phyloP scores from a whole-genome alignment of 371 early-diverging fungal species.

The Entomophthora muscae region DNA sequence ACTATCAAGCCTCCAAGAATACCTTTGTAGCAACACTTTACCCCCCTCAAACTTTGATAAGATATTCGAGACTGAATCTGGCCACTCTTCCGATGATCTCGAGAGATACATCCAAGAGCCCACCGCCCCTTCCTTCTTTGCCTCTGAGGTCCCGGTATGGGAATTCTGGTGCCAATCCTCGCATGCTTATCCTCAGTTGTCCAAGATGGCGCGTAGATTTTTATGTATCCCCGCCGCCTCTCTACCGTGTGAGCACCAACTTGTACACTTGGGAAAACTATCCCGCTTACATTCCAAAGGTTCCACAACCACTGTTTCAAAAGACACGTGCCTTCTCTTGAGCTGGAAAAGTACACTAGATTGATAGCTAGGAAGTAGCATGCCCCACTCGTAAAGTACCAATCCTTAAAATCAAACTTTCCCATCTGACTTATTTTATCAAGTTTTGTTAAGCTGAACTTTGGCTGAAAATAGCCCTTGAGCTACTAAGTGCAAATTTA shows the following conservation, averaged over 20 bases:
- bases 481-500: too few species aligned
- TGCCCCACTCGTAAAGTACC: too few species aligned
- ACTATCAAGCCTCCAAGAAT: not conserved
- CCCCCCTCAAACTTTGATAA: not conserved
- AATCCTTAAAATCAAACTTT: too few species aligned
- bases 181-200: not conserved
- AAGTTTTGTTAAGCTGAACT: too few species aligned
- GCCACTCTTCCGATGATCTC: not conserved
- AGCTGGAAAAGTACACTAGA: too few species aligned
- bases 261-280: not conserved
- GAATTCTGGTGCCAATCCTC: not conserved
- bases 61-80: not conserved
- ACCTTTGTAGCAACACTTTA: not conserved
- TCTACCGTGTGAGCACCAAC: slow-evolving; percentile 3
- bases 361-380: too few species aligned
- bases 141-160: not conserved
- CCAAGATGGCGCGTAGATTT: slow-evolving; percentile 7
- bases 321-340: not conserved
- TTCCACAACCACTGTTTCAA: not conserved
- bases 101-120: not conserved
- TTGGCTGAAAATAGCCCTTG: too few species aligned
- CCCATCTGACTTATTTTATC: too few species aligned
- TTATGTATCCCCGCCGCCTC: slow-evolving; percentile 7
- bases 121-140: not conserved
- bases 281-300: not conserved